A percentile compares a stretch with the other conserved stretches of the same genome.
phyloP scores from a whole-genome alignment of 2,329 filamentous ascomycete species.

The Exophiala aquamarina region DNA sequence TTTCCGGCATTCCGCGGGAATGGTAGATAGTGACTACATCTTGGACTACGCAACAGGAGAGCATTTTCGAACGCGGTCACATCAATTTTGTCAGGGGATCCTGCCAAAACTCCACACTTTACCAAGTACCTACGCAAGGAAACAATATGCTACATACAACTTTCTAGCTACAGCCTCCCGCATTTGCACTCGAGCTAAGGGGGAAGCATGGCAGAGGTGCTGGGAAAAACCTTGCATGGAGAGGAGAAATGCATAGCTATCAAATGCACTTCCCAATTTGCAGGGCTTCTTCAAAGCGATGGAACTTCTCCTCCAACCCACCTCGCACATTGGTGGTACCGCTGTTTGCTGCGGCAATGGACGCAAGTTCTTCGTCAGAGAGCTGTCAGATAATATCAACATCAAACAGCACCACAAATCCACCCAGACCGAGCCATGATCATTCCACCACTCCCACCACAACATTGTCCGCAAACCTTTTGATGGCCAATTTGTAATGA shows the following conservation, averaged over 20 bases:
- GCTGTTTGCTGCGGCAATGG: slow-evolving; percentile 4
- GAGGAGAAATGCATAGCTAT: background rate
- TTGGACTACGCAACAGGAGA: too few species aligned
- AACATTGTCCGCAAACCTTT: slow-evolving; percentile 64
- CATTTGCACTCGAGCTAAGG: slow-evolving; percentile 9
- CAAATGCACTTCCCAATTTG: slow-evolving; percentile 4
- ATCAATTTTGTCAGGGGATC: too few species aligned
- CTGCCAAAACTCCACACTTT: too few species aligned
- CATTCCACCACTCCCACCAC: slow-evolving; percentile 57
- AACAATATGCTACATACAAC: too few species aligned
- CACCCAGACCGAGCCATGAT: slow-evolving; percentile 1
- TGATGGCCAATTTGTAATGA: slow-evolving; percentile 63
- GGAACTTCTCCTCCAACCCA: slow-evolving; percentile 2
- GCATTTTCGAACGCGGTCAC: too few species aligned
- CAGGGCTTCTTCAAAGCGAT: slow-evolving; percentile 3
- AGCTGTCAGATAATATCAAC: background rate
- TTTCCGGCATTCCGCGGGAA: too few species aligned
- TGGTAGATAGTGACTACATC: too few species aligned
- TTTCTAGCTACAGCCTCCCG: too few species aligned
- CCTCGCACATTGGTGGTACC: slow-evolving; percentile 1
- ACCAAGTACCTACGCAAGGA: too few species aligned
- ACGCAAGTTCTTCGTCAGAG: slow-evolving; percentile 3
- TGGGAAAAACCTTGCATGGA: slow-evolving; percentile 10
- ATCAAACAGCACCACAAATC: slow-evolving; percentile 1
- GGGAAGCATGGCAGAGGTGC: background rate